Conservation (phyloP, 345 rosid genomes). For the Eucalyptus lansdowneana region DNA sequence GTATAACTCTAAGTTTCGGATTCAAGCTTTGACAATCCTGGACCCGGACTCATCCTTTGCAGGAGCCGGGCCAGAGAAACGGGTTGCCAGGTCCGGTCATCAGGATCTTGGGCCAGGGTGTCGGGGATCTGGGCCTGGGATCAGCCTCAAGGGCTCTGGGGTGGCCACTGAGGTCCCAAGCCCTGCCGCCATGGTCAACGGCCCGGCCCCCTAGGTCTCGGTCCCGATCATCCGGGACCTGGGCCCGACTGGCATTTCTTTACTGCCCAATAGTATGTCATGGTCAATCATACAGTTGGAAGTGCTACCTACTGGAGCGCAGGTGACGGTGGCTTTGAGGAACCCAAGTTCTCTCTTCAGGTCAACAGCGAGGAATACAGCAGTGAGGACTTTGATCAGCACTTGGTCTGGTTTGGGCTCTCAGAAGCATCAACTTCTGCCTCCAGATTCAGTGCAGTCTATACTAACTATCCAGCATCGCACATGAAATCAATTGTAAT, state of each 20-base stretch:
- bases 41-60: neutral
- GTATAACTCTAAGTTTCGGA: neutral
- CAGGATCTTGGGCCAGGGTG: neutral
- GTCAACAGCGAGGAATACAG: slow-evolving; percentile 80
- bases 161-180: neutral
- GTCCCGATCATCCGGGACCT: neutral
- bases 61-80: neutral
- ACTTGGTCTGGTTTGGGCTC: slow-evolving; percentile 60
- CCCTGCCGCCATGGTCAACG: neutral
- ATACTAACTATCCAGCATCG: neutral
- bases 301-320: slow-evolving; percentile 40
- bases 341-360: slow-evolving; percentile 61
- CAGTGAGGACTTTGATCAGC: slow-evolving; percentile 60
- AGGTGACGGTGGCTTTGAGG: slow-evolving; percentile 66
- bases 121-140: neutral
- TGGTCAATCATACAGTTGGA: neutral
- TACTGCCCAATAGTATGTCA: neutral
- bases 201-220: neutral
- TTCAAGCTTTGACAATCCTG: neutral
- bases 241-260: neutral
- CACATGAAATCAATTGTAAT: neutral
- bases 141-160: neutral
- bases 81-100: neutral
- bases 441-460: slow-evolving; percentile 16
- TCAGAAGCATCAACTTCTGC: slow-evolving; percentile 47